Evolutionary conservation across 1,139 yeast genomes (phyloP), one percentile per base, ranked within the genome.

Genomic region (Entelexis paramagnoliae): DNA sequence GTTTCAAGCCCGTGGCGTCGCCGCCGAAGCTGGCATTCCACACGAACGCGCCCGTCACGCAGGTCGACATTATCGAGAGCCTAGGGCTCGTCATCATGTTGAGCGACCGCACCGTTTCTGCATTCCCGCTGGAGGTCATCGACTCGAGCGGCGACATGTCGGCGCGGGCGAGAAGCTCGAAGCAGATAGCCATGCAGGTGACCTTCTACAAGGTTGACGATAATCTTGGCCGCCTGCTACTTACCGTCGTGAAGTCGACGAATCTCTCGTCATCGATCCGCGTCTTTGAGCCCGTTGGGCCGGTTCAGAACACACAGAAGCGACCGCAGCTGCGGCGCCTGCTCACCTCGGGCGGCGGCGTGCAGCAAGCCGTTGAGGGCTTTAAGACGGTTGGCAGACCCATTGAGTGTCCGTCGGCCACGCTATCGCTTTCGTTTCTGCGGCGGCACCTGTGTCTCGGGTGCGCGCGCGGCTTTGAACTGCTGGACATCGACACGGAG

Each of bases 391-490:
- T 82, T 63, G 78, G 79, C 63, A 56, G 56, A 9, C 97, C 91
- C 63, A 81, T 89, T 41, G 74, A 75, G 40, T 87, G 91, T 64
- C 80, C 80, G 44, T 83, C 95, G 8, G 97, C 91, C 61, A 95
- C 96, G 3, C 83, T 89, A 32, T 84, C 95, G 4, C 83, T 91
- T 29, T 88, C 96, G 35, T 91, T 91, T 63, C 72, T 91, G 67
- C 86, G 89, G 65, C 81, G 91, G 8, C 84, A 83, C 62, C 71
- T 91, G 56, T 89, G 97, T 71, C 84, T 91, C 58, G 98, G 98
- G 20, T 91, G 98, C 64, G 83, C 95, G 44, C 87, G 84, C 65
- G 98, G 98, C 1, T 91, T 91, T 71, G 97, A 91, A 68, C 88
- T 91, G 62, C 88, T 91, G 43, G 77, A 76, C 39, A 75, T 89